Evolutionary conservation across 208 protist genomes (phyloP).

Genomic region (Leishmania tarentolae): DNA sequence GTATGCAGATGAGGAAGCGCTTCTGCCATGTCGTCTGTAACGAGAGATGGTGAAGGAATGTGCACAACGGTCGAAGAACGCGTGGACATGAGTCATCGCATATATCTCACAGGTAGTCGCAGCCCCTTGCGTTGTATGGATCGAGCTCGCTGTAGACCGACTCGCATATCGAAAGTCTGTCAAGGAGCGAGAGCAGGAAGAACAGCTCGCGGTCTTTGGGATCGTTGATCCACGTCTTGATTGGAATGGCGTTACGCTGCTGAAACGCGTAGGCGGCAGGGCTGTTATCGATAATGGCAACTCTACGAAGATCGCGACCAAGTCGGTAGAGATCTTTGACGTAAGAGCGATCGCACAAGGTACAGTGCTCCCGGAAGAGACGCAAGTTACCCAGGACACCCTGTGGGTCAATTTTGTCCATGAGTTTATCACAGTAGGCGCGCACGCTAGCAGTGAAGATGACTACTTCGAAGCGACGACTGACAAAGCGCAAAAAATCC

Average conservation of each 20-base stretch:
- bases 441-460: constrained; percentile 67
- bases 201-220: constrained; percentile 49
- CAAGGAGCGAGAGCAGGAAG: constrained; percentile 51
- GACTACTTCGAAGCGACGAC: constrained; percentile 56
- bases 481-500: constrained; percentile 59
- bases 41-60: background rate
- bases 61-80: background rate
- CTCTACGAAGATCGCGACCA: constrained; percentile 42
- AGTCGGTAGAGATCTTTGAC: constrained; percentile 68
- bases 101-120: constrained; percentile 13
- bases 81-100: background rate
- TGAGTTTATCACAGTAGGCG: constrained; percentile 50
- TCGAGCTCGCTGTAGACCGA: constrained; percentile 62
- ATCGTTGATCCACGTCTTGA: constrained; percentile 66
- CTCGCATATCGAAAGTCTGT: constrained; percentile 34
- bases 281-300: constrained; percentile 74
- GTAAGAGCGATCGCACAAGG: constrained; percentile 37
- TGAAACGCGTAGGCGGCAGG: constrained; percentile 69
- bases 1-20: background rate
- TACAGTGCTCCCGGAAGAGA: constrained; percentile 69
- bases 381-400: constrained; percentile 45
- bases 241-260: constrained; percentile 72
- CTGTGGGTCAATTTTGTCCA: constrained; percentile 52
- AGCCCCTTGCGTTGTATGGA: constrained; percentile 41
- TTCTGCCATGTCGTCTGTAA: background rate